Evolutionary conservation across 2,329 filamentous ascomycete species (phyloP).

Genomic region (Colletotrichum endophyticum): DNA sequence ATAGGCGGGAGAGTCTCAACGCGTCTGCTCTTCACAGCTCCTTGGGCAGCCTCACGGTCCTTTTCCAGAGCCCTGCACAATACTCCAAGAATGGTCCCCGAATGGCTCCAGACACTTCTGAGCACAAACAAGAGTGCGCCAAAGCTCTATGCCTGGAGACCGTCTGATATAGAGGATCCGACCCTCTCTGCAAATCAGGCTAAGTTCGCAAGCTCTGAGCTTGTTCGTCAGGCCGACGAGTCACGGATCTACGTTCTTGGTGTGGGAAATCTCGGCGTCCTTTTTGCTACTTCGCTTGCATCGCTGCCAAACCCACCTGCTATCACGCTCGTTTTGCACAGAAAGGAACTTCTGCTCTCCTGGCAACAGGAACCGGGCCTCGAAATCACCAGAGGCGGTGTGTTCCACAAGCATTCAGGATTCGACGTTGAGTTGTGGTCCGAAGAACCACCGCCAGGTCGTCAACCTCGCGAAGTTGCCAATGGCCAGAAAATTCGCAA

Average conservation of each 20-base stretch:
- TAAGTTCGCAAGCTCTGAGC: neutral
- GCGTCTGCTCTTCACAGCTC: neutral
- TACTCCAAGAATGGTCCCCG: neutral
- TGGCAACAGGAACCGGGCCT: slow-evolving; percentile 52
- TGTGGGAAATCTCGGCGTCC: slow-evolving; percentile 78
- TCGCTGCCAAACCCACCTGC: slow-evolving; percentile 66
- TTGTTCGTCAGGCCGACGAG: neutral
- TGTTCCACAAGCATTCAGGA: slow-evolving; percentile 33
- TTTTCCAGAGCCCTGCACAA: neutral
- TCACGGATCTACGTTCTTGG: slow-evolving; percentile 77
- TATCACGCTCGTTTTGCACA: slow-evolving; percentile 81
- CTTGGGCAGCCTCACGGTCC: neutral
- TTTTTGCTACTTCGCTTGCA: slow-evolving; percentile 77
- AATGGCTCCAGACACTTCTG: slow-evolving; percentile 38
- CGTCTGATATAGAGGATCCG: slow-evolving; percentile 29
- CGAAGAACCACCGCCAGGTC: slow-evolving; percentile 41
- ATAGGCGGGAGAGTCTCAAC: neutral
- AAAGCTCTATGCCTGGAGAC: slow-evolving; percentile 41
- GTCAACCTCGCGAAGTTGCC: slow-evolving; percentile 44
- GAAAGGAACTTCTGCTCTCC: slow-evolving; percentile 49
- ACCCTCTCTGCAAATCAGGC: neutral
- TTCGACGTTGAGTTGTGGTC: slow-evolving; percentile 63
- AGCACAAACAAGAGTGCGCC: slow-evolving; percentile 26
- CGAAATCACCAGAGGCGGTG: slow-evolving; percentile 43
- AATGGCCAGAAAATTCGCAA: slow-evolving; percentile 61